phyloP scores from a whole-genome alignment of 495 filamentous ascomycete species.

The Xylaria flabelliformis region DNA sequence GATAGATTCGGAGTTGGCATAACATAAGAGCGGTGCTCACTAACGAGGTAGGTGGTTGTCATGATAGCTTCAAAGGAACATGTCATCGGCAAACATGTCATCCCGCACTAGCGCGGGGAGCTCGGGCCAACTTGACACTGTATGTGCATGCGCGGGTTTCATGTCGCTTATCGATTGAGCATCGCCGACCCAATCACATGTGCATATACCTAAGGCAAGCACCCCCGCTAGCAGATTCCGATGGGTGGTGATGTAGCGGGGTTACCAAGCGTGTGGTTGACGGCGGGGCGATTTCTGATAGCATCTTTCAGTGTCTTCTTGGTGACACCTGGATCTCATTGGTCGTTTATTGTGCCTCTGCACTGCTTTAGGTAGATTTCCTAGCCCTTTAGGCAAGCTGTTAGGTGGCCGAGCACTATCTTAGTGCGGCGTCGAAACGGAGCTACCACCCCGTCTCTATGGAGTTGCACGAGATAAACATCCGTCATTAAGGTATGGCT shows the following conservation, averaged over 20 bases:
- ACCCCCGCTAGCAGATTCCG: not conserved
- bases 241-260: no score
- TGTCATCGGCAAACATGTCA: slow-evolving; percentile 22
- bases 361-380: slow-evolving; percentile 31
- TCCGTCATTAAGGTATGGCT: no score
- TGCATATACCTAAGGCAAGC: not conserved
- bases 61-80: slow-evolving; percentile 37
- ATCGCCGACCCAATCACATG: not conserved
- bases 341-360: slow-evolving; percentile 31
- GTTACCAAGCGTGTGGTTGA: not conserved
- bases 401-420: not conserved
- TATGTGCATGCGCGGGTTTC: not conserved
- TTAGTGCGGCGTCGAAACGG: not conserved
- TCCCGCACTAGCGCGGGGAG: not conserved
- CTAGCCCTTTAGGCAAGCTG: not conserved
- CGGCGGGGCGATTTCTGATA: no score
- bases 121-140: slow-evolving; percentile 8
- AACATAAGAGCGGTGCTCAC: not conserved
- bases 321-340: slow-evolving; percentile 32
- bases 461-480: not conserved
- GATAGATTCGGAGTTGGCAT: no score
- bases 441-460: not conserved
- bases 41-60: not conserved
- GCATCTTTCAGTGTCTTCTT: no score
- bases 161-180: slow-evolving; percentile 15